Evolutionary conservation across 495 filamentous ascomycete species (phyloP).

Genomic region (Glonium stellatum): DNA sequence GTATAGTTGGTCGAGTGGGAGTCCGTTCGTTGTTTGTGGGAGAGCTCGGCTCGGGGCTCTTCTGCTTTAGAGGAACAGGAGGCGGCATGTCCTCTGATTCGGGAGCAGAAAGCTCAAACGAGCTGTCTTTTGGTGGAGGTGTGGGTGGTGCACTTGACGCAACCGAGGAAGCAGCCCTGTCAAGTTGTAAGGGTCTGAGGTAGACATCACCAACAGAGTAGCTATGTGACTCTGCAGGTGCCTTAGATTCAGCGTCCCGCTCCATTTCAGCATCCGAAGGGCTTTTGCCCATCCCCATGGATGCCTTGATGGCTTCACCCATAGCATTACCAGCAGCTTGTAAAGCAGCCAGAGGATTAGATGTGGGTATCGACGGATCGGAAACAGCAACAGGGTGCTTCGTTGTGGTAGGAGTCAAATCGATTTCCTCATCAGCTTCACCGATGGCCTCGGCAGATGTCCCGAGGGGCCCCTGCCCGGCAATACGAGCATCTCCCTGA

Average conservation of each 20-base stretch:
- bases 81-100: constrained; percentile 31
- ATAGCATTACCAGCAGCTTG: constrained; percentile 30
- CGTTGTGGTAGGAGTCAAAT: constrained; percentile 34
- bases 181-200: constrained; percentile 23
- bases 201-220: constrained; percentile 23
- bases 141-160: constrained; percentile 28
- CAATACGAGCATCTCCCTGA: neutral
- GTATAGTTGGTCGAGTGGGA: constrained; percentile 41
- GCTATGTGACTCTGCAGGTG: neutral
- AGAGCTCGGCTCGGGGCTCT: constrained; percentile 21
- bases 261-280: constrained; percentile 5
- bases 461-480: neutral
- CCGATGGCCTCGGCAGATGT: neutral
- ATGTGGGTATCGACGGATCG: neutral
- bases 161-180: constrained; percentile 25
- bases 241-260: neutral
- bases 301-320: constrained; percentile 28
- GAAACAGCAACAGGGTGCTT: constrained; percentile 21
- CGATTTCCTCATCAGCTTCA: constrained; percentile 25
- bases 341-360: constrained; percentile 28
- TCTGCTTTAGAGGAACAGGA: constrained; percentile 46
- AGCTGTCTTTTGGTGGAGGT: constrained; percentile 29
- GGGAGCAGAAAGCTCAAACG: neutral
- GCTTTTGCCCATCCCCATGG: constrained; percentile 21
- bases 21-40: constrained; percentile 22